A percentile compares a stretch with the other conserved stretches of the same genome.
Evolutionary conservation across 2,329 filamentous ascomycete genomes (phyloP).

Genomic region (Colletotrichum coccodes): DNA sequence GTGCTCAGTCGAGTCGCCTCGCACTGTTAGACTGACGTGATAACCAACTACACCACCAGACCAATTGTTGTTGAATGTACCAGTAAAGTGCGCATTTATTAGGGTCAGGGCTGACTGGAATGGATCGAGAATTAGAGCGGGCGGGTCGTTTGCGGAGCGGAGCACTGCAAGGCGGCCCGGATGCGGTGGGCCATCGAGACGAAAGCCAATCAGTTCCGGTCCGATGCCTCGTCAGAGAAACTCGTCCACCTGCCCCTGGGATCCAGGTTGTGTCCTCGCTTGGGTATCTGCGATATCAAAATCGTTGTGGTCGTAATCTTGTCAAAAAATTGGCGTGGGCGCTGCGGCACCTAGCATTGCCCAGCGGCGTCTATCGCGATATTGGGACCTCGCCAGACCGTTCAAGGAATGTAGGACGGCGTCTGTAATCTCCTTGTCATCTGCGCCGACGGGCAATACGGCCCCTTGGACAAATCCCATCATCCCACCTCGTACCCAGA

Average conservation of each 20-base stretch:
- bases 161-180: constrained; percentile 10
- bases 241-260: not conserved
- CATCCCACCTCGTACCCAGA: constrained; percentile 4
- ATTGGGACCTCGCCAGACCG: not conserved
- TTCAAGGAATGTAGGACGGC: not conserved
- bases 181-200: constrained; percentile 13
- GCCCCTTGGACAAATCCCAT: not conserved
- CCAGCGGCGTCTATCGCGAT: not conserved
- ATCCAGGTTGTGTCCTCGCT: constrained; percentile 4
- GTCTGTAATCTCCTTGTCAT: not conserved
- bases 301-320: not conserved
- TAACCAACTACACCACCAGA: constrained; percentile 53
- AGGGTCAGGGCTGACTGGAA: not conserved
- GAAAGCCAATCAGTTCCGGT: constrained; percentile 12
- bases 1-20: not conserved
- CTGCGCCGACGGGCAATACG: not conserved
- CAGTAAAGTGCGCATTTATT: fast-evolving
- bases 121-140: not conserved
- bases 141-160: not conserved
- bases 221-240: constrained; percentile 6
- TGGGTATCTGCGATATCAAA: not conserved
- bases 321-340: not conserved
- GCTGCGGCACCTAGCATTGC: too few relatives aligned
- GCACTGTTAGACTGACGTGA: constrained; percentile 58
- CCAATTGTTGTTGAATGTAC: not conserved